Evolutionary conservation across 139 green algal genomes (phyloP).

Genomic region (Chlorella sorokiniana): DNA sequence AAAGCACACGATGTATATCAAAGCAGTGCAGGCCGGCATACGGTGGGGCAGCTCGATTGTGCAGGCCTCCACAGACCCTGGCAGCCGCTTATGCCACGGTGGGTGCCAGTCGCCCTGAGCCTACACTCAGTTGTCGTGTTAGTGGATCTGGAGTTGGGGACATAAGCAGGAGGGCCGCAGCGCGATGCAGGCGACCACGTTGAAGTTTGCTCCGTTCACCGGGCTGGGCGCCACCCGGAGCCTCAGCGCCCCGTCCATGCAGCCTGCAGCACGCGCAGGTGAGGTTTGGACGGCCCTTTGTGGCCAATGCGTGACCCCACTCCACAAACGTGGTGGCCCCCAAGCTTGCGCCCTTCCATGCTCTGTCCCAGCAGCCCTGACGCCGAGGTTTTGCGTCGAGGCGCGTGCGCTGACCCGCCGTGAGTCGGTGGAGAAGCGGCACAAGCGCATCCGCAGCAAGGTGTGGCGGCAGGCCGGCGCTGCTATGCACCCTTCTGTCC

Average conservation of each 20-base stretch:
- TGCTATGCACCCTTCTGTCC: too few species aligned
- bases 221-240: neutral
- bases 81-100: too few species aligned
- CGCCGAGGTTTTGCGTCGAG: constrained; percentile 24
- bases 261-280: constrained; percentile 27
- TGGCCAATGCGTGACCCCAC: neutral
- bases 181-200: constrained; percentile 30
- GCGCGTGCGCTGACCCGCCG: constrained; percentile 29
- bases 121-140: too few species aligned
- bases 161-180: neutral
- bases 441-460: constrained; percentile 72
- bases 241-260: neutral
- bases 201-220: constrained; percentile 31
- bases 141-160: too few species aligned
- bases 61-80: too few species aligned
- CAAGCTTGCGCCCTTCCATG: neutral
- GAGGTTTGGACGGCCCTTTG: neutral
- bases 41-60: too few species aligned
- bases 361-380: constrained; percentile 19
- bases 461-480: constrained; percentile 37
- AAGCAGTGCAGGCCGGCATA: too few species aligned
- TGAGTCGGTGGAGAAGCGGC: constrained; percentile 56
- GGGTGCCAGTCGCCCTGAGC: too few species aligned
- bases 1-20: too few species aligned
- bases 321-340: neutral